A percentile compares a stretch with the other conserved stretches of the same genome.
phyloP scores from a whole-genome alignment of 2,329 filamentous ascomycete species.

The Claviceps africana region DNA sequence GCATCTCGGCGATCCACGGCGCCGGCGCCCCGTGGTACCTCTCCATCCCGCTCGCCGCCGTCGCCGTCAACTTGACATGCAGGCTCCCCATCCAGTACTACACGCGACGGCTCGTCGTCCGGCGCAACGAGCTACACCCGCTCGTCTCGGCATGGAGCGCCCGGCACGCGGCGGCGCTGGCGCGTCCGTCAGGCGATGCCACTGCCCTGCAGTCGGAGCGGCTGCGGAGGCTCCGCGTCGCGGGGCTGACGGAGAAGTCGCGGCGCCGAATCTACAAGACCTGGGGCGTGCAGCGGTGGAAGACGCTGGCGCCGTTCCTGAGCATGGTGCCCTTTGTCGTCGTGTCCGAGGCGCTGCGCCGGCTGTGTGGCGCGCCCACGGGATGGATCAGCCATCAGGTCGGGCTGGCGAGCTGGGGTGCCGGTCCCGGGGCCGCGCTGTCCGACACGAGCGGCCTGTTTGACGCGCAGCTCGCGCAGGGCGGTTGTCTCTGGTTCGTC shows the following conservation, averaged over 20 bases:
- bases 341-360: slow-evolving; percentile 35
- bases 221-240: slow-evolving; percentile 12
- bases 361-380: slow-evolving; percentile 25
- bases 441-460: slow-evolving; percentile 14
- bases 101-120: slow-evolving; percentile 18
- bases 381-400: slow-evolving; percentile 18
- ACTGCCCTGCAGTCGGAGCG: slow-evolving; percentile 9
- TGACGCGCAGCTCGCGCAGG: slow-evolving; percentile 29
- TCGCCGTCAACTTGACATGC: slow-evolving; percentile 29
- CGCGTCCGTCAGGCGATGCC: not conserved
- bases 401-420: slow-evolving; percentile 11
- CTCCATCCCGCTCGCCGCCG: slow-evolving; percentile 36
- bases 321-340: slow-evolving; percentile 35
- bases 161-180: slow-evolving; percentile 11
- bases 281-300: slow-evolving; percentile 34
- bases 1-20: slow-evolving; percentile 30
- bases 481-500: slow-evolving; percentile 41
- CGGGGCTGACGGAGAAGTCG: slow-evolving; percentile 15
- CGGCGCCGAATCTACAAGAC: slow-evolving; percentile 20
- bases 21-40: slow-evolving; percentile 39
- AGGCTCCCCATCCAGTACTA: slow-evolving; percentile 35
- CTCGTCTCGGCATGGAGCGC: slow-evolving; percentile 19
- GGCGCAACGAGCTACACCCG: slow-evolving; percentile 16
- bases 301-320: slow-evolving; percentile 24
- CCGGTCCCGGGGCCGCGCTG: slow-evolving; percentile 3